Conservation (phyloP, 2,329 filamentous ascomycete genomes). For the Cercospora sojina region DNA sequence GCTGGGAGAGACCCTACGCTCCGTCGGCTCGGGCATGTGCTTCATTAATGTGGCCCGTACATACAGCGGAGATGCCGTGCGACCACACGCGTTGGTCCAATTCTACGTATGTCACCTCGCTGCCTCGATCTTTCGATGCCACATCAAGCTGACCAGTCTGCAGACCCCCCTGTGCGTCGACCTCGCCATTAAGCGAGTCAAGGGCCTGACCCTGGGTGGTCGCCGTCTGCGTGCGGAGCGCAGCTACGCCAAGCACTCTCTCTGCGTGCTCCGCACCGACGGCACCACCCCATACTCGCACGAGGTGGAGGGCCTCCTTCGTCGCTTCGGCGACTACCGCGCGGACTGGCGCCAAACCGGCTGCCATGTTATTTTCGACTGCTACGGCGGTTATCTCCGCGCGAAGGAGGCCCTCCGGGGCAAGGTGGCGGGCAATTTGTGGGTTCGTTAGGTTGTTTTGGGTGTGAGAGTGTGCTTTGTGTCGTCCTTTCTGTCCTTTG, state of each 20-base stretch:
- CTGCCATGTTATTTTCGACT: neutral
- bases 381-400: neutral
- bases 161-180: neutral
- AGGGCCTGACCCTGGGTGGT: neutral
- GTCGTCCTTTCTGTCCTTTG: neutral
- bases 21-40: neutral
- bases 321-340: neutral
- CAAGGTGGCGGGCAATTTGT: neutral
- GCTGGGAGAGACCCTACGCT: neutral
- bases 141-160: neutral
- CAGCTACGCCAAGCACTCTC: conserved; percentile 1
- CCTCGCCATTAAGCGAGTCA: neutral
- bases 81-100: neutral
- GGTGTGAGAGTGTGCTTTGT: neutral
- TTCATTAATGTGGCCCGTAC: conserved; percentile 1
- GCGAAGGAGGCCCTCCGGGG: neutral
- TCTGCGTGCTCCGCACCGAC: neutral
- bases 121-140: neutral
- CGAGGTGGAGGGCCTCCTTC: neutral
- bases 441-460: neutral
- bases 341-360: neutral
- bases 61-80: neutral
- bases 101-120: neutral
- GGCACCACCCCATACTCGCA: neutral
- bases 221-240: neutral